Evolutionary conservation across 2,329 filamentous ascomycete genomes (phyloP).

Genomic region (Curvularia sp.): DNA sequence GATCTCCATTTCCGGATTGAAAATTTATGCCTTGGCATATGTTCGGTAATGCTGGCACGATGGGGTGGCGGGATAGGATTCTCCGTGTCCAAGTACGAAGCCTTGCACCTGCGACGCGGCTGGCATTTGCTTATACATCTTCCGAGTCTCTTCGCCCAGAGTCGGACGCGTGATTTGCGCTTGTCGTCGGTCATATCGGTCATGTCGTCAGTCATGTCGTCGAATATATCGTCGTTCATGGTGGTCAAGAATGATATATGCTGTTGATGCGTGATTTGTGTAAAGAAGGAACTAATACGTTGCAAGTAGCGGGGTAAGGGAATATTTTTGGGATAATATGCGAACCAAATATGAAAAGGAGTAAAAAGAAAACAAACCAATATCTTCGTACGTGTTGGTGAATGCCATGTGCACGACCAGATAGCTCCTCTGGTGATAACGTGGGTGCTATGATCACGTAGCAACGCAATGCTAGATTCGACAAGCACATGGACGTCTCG

Average conservation of each 20-base stretch:
- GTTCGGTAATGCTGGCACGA: background rate
- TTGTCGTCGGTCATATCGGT: conserved; percentile 4
- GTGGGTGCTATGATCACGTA: background rate
- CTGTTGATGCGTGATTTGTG: background rate
- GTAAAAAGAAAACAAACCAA: conserved; percentile 1
- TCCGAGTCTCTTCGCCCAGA: conserved; percentile 14
- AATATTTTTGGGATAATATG: background rate
- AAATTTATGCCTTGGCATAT: background rate
- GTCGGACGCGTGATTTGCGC: conserved; percentile 8
- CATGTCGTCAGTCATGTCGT: background rate
- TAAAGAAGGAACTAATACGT: background rate
- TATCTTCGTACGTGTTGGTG: background rate
- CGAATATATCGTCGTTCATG: background rate
- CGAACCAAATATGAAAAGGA: background rate
- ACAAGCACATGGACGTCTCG: background rate
- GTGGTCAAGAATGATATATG: background rate
- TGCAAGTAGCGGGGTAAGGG: background rate
- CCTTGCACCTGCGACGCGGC: conserved; percentile 10
- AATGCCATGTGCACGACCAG: conserved; percentile 2
- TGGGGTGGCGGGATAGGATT: background rate
- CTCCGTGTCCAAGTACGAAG: conserved; percentile 5
- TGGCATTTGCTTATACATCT: conserved; percentile 10
- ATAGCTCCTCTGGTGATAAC: background rate
- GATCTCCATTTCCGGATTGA: conserved; percentile 5
- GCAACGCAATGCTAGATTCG: background rate